These are phyloP conservation scores for Pseudogymnoascus sp. DNA, from an alignment of 2,329 filamentous ascomycete species.

Conservation along the genomic window DNA sequence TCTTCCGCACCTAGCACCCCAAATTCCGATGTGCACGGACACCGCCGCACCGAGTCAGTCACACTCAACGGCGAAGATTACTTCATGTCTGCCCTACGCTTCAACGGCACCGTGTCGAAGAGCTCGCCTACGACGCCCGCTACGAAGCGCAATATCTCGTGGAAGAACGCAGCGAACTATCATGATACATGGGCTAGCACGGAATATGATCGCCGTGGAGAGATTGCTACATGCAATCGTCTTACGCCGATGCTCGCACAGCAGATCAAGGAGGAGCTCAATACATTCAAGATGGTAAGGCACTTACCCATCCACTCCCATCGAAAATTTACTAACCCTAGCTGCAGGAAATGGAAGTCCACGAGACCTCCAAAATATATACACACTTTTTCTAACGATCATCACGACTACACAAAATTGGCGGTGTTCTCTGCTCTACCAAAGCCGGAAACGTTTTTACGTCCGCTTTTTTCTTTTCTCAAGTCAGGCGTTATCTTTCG, in stretches of 20 bases:
- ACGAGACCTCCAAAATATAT: conserved; percentile 97
- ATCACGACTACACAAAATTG: conserved; percentile 10
- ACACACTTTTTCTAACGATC: conserved; percentile 84
- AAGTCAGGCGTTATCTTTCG: not conserved
- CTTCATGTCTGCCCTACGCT: conserved; percentile 68
- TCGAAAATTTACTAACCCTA: conserved; percentile 31
- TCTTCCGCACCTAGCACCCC: conserved; percentile 86
- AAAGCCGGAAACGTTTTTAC: conserved; percentile 2
- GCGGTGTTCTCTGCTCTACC: conserved; percentile 1
- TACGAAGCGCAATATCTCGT: conserved; percentile 60
- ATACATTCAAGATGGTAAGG: conserved; percentile 97
- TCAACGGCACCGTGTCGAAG: conserved; percentile 61
- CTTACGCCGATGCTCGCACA: conserved; percentile 94
- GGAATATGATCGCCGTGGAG: conserved; percentile 92
- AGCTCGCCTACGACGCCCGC: conserved; percentile 74
- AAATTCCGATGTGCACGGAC: conserved; percentile 62
- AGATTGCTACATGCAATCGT: conserved; percentile 95
- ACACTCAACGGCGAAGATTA: conserved; percentile 75
- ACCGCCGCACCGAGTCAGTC: conserved; percentile 60
- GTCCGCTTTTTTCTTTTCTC: not conserved
- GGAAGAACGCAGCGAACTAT: conserved; percentile 89
- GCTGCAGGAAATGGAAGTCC: conserved; percentile 94
- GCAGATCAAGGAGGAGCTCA: conserved; percentile 98
- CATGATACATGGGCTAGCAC: conserved; percentile 93
- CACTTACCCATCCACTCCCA: not conserved